Percentiles rank a stretch among this genome's conserved stretches.
phyloP scores from a whole-genome alignment of 352 stramenopile species.

The Albugo candida region DNA sequence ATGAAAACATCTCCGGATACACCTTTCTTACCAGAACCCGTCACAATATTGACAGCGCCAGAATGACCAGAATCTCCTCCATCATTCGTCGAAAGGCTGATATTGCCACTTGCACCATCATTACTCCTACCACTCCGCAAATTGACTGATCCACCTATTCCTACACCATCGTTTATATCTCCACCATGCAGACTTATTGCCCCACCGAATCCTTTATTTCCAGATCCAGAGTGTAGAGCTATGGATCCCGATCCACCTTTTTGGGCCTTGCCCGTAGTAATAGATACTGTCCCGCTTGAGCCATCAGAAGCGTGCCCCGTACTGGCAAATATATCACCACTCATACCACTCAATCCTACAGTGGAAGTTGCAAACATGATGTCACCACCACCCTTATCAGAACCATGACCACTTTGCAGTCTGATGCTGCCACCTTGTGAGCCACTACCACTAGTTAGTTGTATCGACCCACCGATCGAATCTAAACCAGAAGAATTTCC shows the following conservation, averaged over 20 bases:
- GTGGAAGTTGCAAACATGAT: too few species aligned
- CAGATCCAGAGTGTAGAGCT: conserved; percentile 9
- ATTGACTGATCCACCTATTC: conserved; percentile 1
- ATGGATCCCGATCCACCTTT: conserved; percentile 13
- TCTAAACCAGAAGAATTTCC: not conserved
- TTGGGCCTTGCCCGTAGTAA: conserved; percentile 13
- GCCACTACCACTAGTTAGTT: conserved; percentile 10
- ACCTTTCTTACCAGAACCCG: not conserved
- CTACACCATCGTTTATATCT: not conserved
- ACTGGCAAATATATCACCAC: conserved; percentile 6
- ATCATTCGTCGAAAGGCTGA: not conserved
- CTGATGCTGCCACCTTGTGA: too few species aligned
- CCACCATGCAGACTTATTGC: conserved; percentile 9
- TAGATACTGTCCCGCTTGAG: conserved; percentile 10
- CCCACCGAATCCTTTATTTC: conserved; percentile 11
- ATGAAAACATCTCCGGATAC: not conserved
- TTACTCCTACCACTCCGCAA: conserved; percentile 1
- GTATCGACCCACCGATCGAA: conserved; percentile 8
- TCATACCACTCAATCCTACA: conserved; percentile 6
- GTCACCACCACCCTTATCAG: too few species aligned
- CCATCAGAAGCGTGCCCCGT: conserved; percentile 11
- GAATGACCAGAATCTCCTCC: not conserved
- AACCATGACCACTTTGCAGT: too few species aligned
- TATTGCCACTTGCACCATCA: conserved; percentile 1
- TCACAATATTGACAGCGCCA: not conserved